Evolutionary conservation across 2,329 filamentous ascomycete species (phyloP), one percentile per base, ranked within the genome.

Genomic region (Exophiala aquamarina): DNA sequence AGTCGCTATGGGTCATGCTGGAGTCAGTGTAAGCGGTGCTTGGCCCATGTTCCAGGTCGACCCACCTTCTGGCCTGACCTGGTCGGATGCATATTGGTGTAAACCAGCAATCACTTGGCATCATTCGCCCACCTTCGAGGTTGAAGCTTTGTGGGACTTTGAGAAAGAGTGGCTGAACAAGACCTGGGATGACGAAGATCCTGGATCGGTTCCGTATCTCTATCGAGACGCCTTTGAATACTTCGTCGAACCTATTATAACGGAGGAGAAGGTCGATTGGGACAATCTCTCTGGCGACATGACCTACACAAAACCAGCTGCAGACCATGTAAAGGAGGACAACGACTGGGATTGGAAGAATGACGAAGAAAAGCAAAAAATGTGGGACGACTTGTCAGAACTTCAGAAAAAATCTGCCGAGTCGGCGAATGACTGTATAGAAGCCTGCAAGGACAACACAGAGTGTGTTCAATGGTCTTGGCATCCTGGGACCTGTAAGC

Each of bases 31-130:
- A 19, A 49, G 45, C 26, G 52, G 52, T 33, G 49, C 46, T 29
- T 55, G 52, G 52, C 52, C 52, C 9, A 55, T 55, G 52, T 55
- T 55, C 36, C 52, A 55, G 29, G 49, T 52, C 18, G 52, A 55
- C 37, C 49, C 52, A 9, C 52, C 52, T 5, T 52, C 48, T n/a
- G 42, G 32, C 10, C 28, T 52, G 17, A 19, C 17, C 31, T 55
- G 48, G 48, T 26, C 18, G n/a, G 41, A 46, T 17, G 20, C 18
- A 6, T 36, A 41, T 10, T 55, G 52, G 52, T 55, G 52, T 28
- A 44, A 38, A 18, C 52, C 52, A 3, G 49, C 52, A 29, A 52
- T 55, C 14, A 55, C 52, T n/a, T 55, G 52, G 52, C 52, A 55
- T 33, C 52, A 55, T 33, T 23, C 36, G 9, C 45, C 46, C 14